phyloP scores from a whole-genome alignment of 768 basidiomycete species.

The Macrolepiota fuliginosa region DNA sequence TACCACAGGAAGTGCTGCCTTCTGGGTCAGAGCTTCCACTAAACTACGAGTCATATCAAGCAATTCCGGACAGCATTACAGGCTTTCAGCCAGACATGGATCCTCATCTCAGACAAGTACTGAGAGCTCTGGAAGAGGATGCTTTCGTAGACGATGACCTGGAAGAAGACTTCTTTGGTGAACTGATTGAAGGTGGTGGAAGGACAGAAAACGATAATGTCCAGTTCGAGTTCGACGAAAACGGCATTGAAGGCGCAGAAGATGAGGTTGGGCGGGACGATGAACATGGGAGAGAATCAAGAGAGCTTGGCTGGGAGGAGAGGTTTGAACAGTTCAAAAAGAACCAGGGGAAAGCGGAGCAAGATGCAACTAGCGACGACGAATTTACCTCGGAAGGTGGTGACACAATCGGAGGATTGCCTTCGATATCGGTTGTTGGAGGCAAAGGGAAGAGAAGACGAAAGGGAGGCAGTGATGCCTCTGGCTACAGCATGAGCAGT shows the following conservation, averaged over 20 bases:
- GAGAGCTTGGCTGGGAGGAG: conserved; percentile 67
- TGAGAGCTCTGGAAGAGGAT: conserved; percentile 95
- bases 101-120: conserved; percentile 85
- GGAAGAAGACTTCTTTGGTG: conserved; percentile 74
- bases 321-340: conserved; percentile 79
- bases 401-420: conserved; percentile 80
- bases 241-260: conserved; percentile 26
- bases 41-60: conserved; percentile 73
- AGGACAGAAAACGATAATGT: conserved; percentile 56
- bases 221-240: conserved; percentile 67
- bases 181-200: conserved; percentile 73
- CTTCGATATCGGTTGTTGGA: conserved; percentile 72
- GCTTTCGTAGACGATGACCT: conserved; percentile 82
- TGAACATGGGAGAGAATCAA: conserved; percentile 31
- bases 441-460: conserved; percentile 69
- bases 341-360: conserved; percentile 45
- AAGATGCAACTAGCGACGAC: conserved; percentile 42
- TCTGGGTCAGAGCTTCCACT: conserved; percentile 72
- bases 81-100: conserved; percentile 97
- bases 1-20: conserved; percentile 72
- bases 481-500: conserved; percentile 96
- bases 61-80: conserved; percentile 76
- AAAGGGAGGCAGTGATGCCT: conserved; percentile 79
- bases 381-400: conserved; percentile 63
- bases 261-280: conserved; percentile 17